Conservation (phyloP, 163 green algal species). For the Scenedesmus sp. region DNA sequence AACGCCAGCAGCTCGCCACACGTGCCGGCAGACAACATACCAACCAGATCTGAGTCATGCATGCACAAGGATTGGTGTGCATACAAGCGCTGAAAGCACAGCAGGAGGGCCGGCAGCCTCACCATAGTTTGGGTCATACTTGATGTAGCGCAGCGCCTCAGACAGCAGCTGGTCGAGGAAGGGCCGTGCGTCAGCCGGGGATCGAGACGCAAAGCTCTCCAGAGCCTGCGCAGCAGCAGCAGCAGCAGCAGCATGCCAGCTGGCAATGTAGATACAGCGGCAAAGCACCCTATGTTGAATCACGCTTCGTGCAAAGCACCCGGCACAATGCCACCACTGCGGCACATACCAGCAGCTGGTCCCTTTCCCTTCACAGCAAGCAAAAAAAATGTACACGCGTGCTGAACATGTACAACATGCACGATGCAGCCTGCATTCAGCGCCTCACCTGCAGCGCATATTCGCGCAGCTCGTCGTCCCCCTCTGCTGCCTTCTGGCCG, state of each 20-base stretch:
- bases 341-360: too few species aligned
- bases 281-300: too few species aligned
- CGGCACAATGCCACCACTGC: neutral
- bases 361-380: too few species aligned
- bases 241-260: neutral
- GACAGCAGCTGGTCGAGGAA: constrained; percentile 75
- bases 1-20: neutral
- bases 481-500: constrained; percentile 62
- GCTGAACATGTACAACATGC: too few species aligned
- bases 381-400: too few species aligned
- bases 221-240: constrained; percentile 76
- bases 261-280: too few species aligned
- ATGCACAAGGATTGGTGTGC: too few species aligned
- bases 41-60: too few species aligned
- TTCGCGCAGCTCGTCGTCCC: constrained; percentile 91
- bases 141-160: constrained; percentile 79
- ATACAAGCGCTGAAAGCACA: too few species aligned
- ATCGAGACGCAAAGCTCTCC: constrained; percentile 88
- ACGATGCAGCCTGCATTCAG: neutral
- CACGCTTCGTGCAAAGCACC: neutral
- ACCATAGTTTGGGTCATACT: constrained; percentile 75
- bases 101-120: neutral
- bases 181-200: constrained; percentile 70
- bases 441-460: constrained; percentile 82
- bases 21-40: too few species aligned